Evolutionary conservation across 140 eudicot species (phyloP), one percentile per base, ranked within the genome.

Genomic region (Flaveria floridana): DNA sequence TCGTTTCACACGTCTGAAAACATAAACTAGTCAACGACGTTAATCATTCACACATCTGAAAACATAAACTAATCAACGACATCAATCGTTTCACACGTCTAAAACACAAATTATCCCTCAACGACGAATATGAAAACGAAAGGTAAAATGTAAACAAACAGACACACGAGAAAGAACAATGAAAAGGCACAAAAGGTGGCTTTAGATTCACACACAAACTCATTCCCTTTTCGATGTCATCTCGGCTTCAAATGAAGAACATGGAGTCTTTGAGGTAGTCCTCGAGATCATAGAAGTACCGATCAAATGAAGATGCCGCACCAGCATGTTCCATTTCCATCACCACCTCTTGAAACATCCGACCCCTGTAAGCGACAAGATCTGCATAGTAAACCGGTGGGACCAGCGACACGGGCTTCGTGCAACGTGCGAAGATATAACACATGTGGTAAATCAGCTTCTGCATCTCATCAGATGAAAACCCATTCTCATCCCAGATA

Each of bases 331-430:
- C n/a, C 67, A 12, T 7, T 13, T 76, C 64, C 58, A 57, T 23
- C 26, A 42, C 68, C 69, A 66, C 95, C 72, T 88, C 95, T 47
- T 86, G 95, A 77, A 80, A 90, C 84, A 86, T 37, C 13, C 97
- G 83, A 2, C 90, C 95, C 50, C 95, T 63, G 26, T 83, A 84
- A 1, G 95, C 95, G n/a, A 88, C 95, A 62, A 86, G 87, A 69
- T 88, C 90, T 0, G 97, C 95, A 76, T 88, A 90, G 78, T 88
- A 86, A 18, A 90, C 95, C 0, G 97, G 97, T 3, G 97, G 83
- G 2, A 90, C 90, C 21, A 90, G 77, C 0, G 95, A 86, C 19
- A 88, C 95, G 0, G 95, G 95, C 34, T 90, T 86, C 0, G 89
- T 86, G 81, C 95, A 90, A 1, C 97, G 88, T 15, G 87, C 95